These are phyloP conservation scores for Huntiella savannae DNA, from an alignment of 2,329 filamentous ascomycete genomes.

Conservation along the genomic window DNA sequence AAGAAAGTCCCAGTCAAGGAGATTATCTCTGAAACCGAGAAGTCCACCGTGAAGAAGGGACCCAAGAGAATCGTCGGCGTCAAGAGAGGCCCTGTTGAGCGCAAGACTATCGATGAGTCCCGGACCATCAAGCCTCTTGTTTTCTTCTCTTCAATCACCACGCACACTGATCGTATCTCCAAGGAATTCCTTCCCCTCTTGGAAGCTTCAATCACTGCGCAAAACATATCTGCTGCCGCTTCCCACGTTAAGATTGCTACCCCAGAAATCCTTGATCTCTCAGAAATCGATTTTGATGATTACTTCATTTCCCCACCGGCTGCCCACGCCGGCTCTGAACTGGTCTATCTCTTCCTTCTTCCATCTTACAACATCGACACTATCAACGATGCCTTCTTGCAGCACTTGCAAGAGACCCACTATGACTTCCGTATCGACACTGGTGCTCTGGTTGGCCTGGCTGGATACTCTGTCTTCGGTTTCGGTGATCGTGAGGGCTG, in stretches of 20 bases:
- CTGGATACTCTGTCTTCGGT: conserved; percentile 87
- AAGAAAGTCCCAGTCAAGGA: conserved; percentile 10
- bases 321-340: conserved; percentile 31
- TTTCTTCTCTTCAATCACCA: conserved; percentile 81
- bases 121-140: conserved; percentile 51
- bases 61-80: conserved; percentile 31
- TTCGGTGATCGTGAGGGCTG: conserved; percentile 83
- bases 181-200: conserved; percentile 41
- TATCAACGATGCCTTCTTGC: conserved; percentile 69
- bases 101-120: conserved; percentile 15
- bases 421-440: conserved; percentile 95
- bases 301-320: conserved; percentile 69
- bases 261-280: conserved; percentile 55
- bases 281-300: conserved; percentile 81
- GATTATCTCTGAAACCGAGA: neutral
- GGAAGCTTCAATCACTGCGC: conserved; percentile 29
- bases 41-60: conserved; percentile 6
- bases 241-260: conserved; percentile 23
- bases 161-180: conserved; percentile 58
- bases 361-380: conserved; percentile 94
- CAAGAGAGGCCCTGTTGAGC: conserved; percentile 14
- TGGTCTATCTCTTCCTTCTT: conserved; percentile 68
- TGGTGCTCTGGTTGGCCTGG: conserved; percentile 51
- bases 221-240: conserved; percentile 18
- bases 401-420: conserved; percentile 79